Evolutionary conservation across 768 basidiomycete genomes (phyloP), one percentile per base, ranked within the genome.

Genomic region (Boletus reticuloceps): DNA sequence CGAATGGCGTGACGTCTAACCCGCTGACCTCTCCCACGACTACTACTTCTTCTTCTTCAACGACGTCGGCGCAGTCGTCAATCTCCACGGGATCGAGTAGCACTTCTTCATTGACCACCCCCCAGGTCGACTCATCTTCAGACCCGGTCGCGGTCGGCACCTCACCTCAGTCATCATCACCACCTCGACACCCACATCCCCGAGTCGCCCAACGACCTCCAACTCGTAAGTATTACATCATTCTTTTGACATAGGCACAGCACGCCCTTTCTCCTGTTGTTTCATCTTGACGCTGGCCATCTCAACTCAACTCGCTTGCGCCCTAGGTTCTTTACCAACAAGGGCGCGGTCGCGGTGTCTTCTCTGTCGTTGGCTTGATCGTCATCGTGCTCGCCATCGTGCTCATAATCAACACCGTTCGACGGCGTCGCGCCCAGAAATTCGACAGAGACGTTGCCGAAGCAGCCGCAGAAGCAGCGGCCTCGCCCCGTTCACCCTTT

Each of bases 371-470:
- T 16, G 88, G 88, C n/a, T 61, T 91, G 34, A 65, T 88, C 48
- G 82, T 64, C 19, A 58, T 82, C 45, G 82, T 73, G 10, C 51
- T 88, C 61, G 14, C 80, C 63, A 65, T 90, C 56, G 74, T 74
- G 8, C 57, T 82, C 29, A 56, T 80, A 44, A 78, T 81, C 37
- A 82, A 78, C 54, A 69, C 71, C 56, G 56, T 88, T 59, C 84
- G 88, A 10, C 82, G 88, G 0, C 83, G 85, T 8, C 82, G 85
- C 1, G 83, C 82, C 4, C 68, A 76, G 56, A 76, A 79, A 41
- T 85, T 89, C 61, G 89, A 91, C 66, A 76, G 77, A n/a, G 89
- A 91, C 50, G 82, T 89, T 39, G 84, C 81, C 14, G 84, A 83
- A 47, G 89, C 88, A 0, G 87, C 88, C 0, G 80, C 79, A 4